Percentiles rank a stretch among this genome's conserved stretches.
These are phyloP conservation scores for Aureobasidium pullulans DNA, from an alignment of 2,329 filamentous ascomycete genomes.

Conservation along the genomic window DNA sequence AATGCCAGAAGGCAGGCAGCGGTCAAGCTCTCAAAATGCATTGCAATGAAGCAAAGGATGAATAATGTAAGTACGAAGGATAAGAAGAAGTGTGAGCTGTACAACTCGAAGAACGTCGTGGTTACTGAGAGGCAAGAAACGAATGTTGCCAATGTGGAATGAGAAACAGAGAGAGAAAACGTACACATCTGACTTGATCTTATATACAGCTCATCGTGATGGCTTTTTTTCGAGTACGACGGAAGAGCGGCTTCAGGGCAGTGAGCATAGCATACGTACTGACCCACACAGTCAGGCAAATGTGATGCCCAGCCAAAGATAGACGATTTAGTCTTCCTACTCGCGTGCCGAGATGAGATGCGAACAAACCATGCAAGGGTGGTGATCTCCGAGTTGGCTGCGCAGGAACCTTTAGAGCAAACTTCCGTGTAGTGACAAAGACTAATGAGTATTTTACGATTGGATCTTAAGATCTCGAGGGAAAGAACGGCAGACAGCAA, in stretches of 20 bases:
- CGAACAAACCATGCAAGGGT: background rate
- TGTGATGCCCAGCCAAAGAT: background rate
- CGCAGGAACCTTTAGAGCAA: background rate
- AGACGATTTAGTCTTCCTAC: background rate
- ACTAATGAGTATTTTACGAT: background rate
- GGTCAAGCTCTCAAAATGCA: slow-evolving; percentile 12
- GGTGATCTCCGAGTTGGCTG: background rate
- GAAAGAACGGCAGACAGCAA: background rate
- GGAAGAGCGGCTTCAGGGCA: background rate
- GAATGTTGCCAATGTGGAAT: background rate
- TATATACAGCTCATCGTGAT: background rate
- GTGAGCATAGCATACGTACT: background rate
- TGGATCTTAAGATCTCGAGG: background rate
- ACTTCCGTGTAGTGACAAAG: background rate
- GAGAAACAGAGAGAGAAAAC: background rate
- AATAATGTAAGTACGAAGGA: background rate
- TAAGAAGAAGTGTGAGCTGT: background rate
- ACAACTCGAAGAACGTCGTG: background rate
- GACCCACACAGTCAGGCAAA: background rate
- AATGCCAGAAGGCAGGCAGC: slow-evolving; percentile 12
- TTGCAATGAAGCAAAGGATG: background rate
- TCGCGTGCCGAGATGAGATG: background rate
- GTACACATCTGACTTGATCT: background rate
- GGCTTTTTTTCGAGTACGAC: background rate
- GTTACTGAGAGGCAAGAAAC: background rate